Evolutionary conservation across 1,284 basidiomycete genomes (phyloP).

Genomic region (Malassezia dermatis): DNA sequence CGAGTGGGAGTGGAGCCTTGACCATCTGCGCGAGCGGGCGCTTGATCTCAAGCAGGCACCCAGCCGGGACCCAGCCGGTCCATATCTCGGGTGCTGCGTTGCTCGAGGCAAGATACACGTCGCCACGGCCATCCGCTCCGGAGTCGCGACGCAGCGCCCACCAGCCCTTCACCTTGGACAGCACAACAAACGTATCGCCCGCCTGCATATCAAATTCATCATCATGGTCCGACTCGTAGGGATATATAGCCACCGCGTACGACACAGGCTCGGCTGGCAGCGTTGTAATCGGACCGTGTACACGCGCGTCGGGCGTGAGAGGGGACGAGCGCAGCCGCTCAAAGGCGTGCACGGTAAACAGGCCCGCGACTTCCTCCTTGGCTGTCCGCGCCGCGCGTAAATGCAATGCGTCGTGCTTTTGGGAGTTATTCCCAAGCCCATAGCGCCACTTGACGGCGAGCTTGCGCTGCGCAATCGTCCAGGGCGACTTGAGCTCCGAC

Average conservation of each 20-base stretch:
- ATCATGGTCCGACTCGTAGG: constrained; percentile 88
- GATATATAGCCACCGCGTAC: constrained; percentile 81
- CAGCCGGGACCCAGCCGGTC: constrained; percentile 50
- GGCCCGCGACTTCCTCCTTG: neutral
- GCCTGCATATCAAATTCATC: constrained; percentile 97
- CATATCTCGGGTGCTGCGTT: constrained; percentile 14
- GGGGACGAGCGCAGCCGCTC: neutral
- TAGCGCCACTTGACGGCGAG: neutral
- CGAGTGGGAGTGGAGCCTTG: neutral
- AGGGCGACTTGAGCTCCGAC: constrained; percentile 88
- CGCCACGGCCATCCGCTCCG: constrained; percentile 63
- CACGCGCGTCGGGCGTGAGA: neutral
- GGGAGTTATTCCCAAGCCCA: neutral
- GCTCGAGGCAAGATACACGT: constrained; percentile 50
- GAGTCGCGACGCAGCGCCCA: constrained; percentile 91
- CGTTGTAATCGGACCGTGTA: constrained; percentile 29
- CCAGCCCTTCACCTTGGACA: constrained; percentile 90
- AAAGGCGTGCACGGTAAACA: neutral
- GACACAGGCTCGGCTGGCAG: constrained; percentile 41
- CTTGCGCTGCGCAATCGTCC: constrained; percentile 41
- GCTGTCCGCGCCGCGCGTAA: neutral
- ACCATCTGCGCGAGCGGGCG: constrained; percentile 47
- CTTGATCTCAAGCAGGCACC: constrained; percentile 80
- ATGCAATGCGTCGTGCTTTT: constrained; percentile 11
- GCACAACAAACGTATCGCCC: constrained; percentile 65